A percentile compares a stretch with the other conserved stretches of the same genome.
phyloP scores from a whole-genome alignment of 805 yeast species.

The Teunomyces aglyptinius region DNA sequence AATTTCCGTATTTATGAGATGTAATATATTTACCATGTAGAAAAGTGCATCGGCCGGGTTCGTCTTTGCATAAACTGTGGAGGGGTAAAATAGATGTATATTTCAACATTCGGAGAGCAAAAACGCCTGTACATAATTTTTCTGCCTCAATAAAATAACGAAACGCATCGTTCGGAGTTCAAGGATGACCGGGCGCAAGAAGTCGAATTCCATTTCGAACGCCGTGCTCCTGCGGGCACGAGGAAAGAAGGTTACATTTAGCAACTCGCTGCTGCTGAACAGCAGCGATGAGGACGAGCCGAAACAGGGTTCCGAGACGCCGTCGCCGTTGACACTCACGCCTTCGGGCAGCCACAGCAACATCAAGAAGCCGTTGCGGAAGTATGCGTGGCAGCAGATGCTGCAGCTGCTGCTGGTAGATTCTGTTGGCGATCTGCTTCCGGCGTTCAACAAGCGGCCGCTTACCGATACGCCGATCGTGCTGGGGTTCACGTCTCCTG shows the following conservation, averaged over 20 bases:
- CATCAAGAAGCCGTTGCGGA: slow-evolving; percentile 3
- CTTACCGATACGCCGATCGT: slow-evolving; percentile 71
- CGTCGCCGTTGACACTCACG: slow-evolving; percentile 5
- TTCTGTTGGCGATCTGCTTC: slow-evolving; percentile 23
- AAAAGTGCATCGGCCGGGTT: background rate
- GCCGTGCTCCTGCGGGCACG: slow-evolving; percentile 23
- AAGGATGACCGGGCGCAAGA: slow-evolving; percentile 7
- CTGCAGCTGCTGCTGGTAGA: slow-evolving; percentile 2
- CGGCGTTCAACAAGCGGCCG: slow-evolving; percentile 69
- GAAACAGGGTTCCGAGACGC: background rate
- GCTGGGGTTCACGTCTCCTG: slow-evolving; percentile 57
- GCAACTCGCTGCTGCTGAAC: slow-evolving; percentile 10
- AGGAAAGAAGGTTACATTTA: slow-evolving; percentile 20
- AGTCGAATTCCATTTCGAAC: slow-evolving; percentile 24
- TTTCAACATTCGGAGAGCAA: too few species aligned
- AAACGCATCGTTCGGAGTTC: background rate
- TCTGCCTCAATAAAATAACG: background rate
- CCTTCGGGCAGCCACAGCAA: background rate
- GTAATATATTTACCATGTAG: background rate
- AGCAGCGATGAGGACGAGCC: slow-evolving; percentile 7
- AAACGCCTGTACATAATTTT: background rate
- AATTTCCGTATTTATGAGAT: background rate
- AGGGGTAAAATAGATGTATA: too few species aligned
- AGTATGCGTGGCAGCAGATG: slow-evolving; percentile 2
- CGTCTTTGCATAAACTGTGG: background rate